Evolutionary conservation across 768 basidiomycete species (phyloP).

Genomic region (Omphalotus guepiniiformis): DNA sequence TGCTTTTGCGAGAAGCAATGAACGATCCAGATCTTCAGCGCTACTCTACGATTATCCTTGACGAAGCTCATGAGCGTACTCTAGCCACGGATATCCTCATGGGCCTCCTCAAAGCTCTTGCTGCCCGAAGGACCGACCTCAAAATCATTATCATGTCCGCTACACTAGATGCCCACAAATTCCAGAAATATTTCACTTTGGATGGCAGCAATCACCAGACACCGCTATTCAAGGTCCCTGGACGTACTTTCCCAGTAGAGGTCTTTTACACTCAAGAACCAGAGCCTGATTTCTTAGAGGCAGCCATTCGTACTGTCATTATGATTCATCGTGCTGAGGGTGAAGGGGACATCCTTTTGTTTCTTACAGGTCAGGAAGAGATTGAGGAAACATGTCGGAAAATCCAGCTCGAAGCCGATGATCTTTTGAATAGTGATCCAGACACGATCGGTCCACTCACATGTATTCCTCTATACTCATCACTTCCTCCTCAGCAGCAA

Average conservation of each 20-base stretch:
- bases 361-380: constrained; percentile 98
- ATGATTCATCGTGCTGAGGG: constrained; percentile 98
- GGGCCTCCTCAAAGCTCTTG: constrained; percentile 88
- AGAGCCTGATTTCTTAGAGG: constrained; percentile 94
- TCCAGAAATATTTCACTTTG: constrained; percentile 87
- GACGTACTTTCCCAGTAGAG: constrained; percentile 92
- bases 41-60: constrained; percentile 97
- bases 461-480: constrained; percentile 94
- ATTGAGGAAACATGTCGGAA: constrained; percentile 95
- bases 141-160: constrained; percentile 99
- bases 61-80: constrained; percentile 98
- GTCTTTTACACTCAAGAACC: constrained; percentile 92
- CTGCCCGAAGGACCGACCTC: constrained; percentile 77
- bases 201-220: constrained; percentile 40
- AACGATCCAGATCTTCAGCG: constrained; percentile 85
- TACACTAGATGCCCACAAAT: constrained; percentile 94
- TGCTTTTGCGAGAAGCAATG: constrained; percentile 98
- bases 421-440: constrained; percentile 65
- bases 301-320: constrained; percentile 91
- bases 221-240: constrained; percentile 87
- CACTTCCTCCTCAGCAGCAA: constrained; percentile 90
- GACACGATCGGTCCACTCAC: constrained; percentile 78
- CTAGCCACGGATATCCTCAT: constrained; percentile 98
- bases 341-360: constrained; percentile 87
- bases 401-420: constrained; percentile 88